Base-by-base conservation (phyloP, 768 basidiomycete species). In the Suillus subluteus region DNA sequence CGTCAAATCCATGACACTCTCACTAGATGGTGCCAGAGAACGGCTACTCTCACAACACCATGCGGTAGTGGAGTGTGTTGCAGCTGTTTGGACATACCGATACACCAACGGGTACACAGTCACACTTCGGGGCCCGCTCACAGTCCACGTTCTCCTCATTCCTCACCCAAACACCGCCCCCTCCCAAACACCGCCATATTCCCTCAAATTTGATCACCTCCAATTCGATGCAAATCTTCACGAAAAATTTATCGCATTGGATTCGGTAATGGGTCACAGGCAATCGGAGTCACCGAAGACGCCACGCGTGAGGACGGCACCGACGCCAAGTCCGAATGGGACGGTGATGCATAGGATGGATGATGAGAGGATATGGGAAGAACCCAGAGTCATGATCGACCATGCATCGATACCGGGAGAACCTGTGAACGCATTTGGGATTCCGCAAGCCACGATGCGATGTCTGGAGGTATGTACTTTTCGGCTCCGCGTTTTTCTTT, bases 371-470 rank as follows among this genome's bases (percentile, higher is more conserved):
- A 83, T 81, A 71, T 88, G 87, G 84, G 91, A 91, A 50, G 91
- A 92, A 69, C 88, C 87, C 8, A 78, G 87, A 65, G 78, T 87
- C 50, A 70, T 84, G 59, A 86, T 91, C 58, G 87, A 88, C 21
- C 80, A 80, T 43, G 90, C 86, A 40, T 81, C 82, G n/a, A 86
- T 94, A 70, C 93, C 94, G 15, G 86, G 87, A 6, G 92, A 94
- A 71, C 93, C 93, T 11, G 91, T 95, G 62, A 94, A 94, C 72
- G 91, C 91, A 26, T 95, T 94, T 78, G 93, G 93, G 6, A 92
- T 95, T 63, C 92, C 93, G 7, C 92, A 94, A 73, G 92, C 91
- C 3, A 93, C 93, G 21, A 94, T 94, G 94, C 83, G 93, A 63
- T 94, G 92, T 83, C 80, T 95, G 43, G 93, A 95, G 84, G 90